Base-by-base conservation (phyloP, 2,329 filamentous ascomycete species). In the Microascus cirrosus region DNA sequence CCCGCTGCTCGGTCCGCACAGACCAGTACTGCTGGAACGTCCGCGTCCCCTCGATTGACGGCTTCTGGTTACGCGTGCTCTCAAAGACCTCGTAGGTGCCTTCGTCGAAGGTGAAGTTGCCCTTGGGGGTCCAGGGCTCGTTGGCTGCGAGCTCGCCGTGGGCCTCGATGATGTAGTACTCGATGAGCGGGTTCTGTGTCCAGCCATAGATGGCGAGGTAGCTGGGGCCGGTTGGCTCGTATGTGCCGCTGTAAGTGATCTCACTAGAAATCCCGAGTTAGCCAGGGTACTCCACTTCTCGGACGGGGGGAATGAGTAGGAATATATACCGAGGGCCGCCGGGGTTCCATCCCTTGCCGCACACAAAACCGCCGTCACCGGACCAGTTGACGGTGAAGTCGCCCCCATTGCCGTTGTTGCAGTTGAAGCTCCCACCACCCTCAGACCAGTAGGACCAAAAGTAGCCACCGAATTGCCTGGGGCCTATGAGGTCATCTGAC, bases 301-400 rank as follows among this genome's bases (percentile, higher is more conserved):
- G 24, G 13, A 11, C n/a, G 39, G 13, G 2, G 39, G 13, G 2
- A 15, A 45, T 6, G 45, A 8, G 22, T 12, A 20, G 11, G 8
- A 22, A 48, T 15, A 60, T 69, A 59, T 73, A 82, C 77, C 76
- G 71, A 25, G 71, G 67, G 59, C 67, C 70, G 54, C 80, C 80
- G 18, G 78, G 74, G 58, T 75, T 75, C 79, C 80, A 83, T 39
- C 81, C 81, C 68, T 82, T 83, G 34, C 81, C 81, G 59, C 72
- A 78, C 36, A 81, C 79, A 53, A 81, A 77, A 70, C 82, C 80
- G 35, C 78, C 78, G 22, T 66, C 68, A 54, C 71, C 70, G 50
- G 60, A 64, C 79, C 78, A 82, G 48, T 62, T 63, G 0, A 75
- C 70, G 24, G 63, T 71, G 69, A 79, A 81, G 28, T 68, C 63